Evolutionary conservation across 495 filamentous ascomycete genomes (phyloP).

Genomic region (Xylaria intraflava): DNA sequence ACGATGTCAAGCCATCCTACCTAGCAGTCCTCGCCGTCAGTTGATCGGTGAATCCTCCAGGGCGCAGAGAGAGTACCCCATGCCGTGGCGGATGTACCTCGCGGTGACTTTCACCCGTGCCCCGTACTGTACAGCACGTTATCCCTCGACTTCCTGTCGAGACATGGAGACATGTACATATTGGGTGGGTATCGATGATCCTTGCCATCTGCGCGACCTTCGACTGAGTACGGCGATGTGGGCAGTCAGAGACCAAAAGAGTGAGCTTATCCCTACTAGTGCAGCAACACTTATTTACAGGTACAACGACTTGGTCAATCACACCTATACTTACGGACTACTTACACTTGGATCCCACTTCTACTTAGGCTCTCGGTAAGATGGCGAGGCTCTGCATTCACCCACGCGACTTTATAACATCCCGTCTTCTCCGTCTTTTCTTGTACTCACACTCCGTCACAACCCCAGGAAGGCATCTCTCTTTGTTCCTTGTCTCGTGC

Average conservation of each 20-base stretch:
- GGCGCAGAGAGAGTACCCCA: not conserved
- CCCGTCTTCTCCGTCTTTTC: conserved; percentile 17
- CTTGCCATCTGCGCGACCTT: too few relatives aligned
- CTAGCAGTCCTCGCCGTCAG: too few relatives aligned
- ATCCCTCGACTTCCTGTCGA: not conserved
- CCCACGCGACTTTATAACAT: conserved; percentile 20
- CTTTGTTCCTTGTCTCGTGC: conserved; percentile 10
- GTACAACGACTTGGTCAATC: not conserved
- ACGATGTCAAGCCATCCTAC: not conserved
- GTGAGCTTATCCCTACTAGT: not conserved
- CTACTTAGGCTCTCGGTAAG: conserved; percentile 9
- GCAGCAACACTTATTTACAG: not conserved
- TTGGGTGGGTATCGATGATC: not conserved
- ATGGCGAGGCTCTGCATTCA: conserved; percentile 22
- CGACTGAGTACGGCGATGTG: too few relatives aligned
- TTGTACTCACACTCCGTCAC: conserved; percentile 15
- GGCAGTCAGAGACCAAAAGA: too few relatives aligned
- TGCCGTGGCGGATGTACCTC: not conserved
- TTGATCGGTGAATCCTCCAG: not conserved
- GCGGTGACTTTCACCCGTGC: not conserved
- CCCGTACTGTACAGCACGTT: not conserved
- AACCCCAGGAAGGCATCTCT: conserved; percentile 25
- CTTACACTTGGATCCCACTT: conserved; percentile 8
- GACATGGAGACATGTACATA: too few relatives aligned
- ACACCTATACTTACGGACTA: not conserved